These are phyloP conservation scores for Coniochaeta sp. DNA, from an alignment of 2,329 filamentous ascomycete species.

Conservation along the genomic window DNA sequence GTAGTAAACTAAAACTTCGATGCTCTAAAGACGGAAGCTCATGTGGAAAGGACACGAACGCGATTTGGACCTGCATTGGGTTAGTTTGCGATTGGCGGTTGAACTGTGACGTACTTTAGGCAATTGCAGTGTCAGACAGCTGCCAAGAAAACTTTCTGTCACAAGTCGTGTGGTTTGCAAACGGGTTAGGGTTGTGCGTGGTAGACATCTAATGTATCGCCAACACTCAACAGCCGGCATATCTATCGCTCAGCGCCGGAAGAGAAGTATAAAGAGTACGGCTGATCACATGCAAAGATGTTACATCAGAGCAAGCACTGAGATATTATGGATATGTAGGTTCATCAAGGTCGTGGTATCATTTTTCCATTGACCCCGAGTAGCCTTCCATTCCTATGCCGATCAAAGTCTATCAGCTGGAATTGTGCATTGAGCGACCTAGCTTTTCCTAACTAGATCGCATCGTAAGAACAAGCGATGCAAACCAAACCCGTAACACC, in stretches of 20 bases:
- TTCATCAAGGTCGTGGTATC: slow-evolving; percentile 4
- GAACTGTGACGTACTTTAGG: neutral
- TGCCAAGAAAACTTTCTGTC: neutral
- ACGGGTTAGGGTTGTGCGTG: neutral
- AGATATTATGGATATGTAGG: neutral
- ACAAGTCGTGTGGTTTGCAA: neutral
- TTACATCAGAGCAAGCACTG: neutral
- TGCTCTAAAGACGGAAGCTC: neutral
- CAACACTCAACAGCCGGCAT: too few species aligned
- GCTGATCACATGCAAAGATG: neutral
- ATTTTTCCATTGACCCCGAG: slow-evolving; percentile 1
- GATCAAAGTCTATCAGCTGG: slow-evolving; percentile 1
- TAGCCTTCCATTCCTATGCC: slow-evolving; percentile 2
- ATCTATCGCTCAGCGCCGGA: too few species aligned
- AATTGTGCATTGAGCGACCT: slow-evolving; percentile 2
- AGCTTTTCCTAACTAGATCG: slow-evolving; percentile 1
- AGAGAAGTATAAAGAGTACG: neutral
- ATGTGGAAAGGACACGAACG: slow-evolving; percentile 3
- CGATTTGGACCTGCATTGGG: neutral
- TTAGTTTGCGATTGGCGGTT: neutral
- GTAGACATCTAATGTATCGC: too few species aligned
- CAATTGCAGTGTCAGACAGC: neutral
- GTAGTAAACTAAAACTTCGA: neutral
- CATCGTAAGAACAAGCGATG: slow-evolving; percentile 1
- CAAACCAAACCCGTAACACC: slow-evolving; percentile 3